Base-by-base conservation (phyloP, 495 filamentous ascomycete genomes). In the Aspergillus haitiensis region DNA sequence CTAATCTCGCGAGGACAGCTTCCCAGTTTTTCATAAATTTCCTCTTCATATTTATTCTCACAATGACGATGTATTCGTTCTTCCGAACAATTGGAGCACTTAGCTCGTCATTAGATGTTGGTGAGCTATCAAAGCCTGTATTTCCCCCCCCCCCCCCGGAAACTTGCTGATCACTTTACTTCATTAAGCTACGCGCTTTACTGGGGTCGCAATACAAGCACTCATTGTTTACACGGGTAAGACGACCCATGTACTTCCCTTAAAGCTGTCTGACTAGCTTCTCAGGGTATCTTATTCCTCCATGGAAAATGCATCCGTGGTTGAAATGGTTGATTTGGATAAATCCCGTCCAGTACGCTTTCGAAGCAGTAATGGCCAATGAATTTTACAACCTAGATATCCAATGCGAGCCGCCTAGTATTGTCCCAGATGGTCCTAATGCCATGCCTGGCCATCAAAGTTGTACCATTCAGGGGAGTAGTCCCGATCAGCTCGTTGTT, bases 1-100 rank as follows among this genome's bases (percentile, higher is more conserved):
- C 84, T 7, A 81, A 84, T 31, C 83, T 96, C 11, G 74, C 82
- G 32, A 75, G 85, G 31, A 86, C 86, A 1, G 74, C 90, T 6
- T 90, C 88, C 3, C 88, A 93, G 55, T 96, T 95, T 73, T 95
- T 96, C 71, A 95, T 93, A 60, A 84, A 79, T 44, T 69, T 89
- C 5, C 72, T 93, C 3, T 82, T 91, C 56, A 71, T 77, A 16
- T 79, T 78, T 54, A 72, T 74, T 2, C 69, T 88, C 3, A 92
- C 89, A 0, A 84, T 94, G 81, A 84, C 82, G 0, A 89, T 90
- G 79, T 92, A 88, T 58, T 83, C 90, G 0, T 86, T 94, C 64
- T 95, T 94, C 75, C 81, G 92, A 49, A 78, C 88, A 33, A 72
- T 93, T 27, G 90, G 89, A 0, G 77, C 89, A 1, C 61, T 88